phyloP scores from a whole-genome alignment of 441 rosid genomes.

The Adansonia rubrostipa region DNA sequence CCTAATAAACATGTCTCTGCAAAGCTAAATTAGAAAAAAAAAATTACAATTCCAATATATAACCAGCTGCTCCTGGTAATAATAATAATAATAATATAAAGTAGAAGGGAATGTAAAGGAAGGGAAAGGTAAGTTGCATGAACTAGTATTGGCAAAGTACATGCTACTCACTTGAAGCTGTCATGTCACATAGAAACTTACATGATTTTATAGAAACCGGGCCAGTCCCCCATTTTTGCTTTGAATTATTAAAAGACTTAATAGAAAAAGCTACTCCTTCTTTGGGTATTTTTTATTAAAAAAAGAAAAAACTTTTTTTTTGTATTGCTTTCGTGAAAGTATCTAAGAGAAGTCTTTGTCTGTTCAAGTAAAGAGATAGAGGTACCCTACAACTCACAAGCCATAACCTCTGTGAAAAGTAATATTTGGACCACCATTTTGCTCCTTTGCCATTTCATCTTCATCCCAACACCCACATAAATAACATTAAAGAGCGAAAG shows the following conservation, averaged over 20 bases:
- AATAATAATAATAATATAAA: no score
- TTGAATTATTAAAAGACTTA: conserved; percentile 25
- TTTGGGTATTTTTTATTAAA: neutral
- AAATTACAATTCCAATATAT: neutral
- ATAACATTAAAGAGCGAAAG: conserved; percentile 25
- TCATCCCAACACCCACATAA: conserved; percentile 33
- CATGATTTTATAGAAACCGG: conserved; percentile 11
- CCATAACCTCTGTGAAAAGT: conserved; percentile 39
- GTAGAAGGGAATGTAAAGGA: neutral
- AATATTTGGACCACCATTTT: conserved; percentile 49
- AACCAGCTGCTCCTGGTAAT: neutral
- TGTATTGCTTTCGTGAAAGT: conserved; percentile 30
- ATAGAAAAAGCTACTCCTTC: neutral
- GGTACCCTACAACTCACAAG: conserved; percentile 37
- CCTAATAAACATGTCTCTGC: no score
- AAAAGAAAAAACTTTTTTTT: neutral
- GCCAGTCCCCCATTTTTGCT: conserved; percentile 1
- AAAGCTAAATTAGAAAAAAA: no score
- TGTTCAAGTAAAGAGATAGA: conserved; percentile 38
- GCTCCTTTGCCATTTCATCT: conserved; percentile 21
- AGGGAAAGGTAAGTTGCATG: conserved; percentile 1
- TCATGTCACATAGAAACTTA: conserved; percentile 15
- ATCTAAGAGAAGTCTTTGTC: conserved; percentile 42
- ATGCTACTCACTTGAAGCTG: conserved; percentile 4
- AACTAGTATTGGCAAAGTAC: neutral